A percentile compares a stretch with the other conserved stretches of the same genome.
These are phyloP conservation scores for Cordyceps sp. DNA, from an alignment of 2,329 filamentous ascomycete genomes.

Conservation along the genomic window DNA sequence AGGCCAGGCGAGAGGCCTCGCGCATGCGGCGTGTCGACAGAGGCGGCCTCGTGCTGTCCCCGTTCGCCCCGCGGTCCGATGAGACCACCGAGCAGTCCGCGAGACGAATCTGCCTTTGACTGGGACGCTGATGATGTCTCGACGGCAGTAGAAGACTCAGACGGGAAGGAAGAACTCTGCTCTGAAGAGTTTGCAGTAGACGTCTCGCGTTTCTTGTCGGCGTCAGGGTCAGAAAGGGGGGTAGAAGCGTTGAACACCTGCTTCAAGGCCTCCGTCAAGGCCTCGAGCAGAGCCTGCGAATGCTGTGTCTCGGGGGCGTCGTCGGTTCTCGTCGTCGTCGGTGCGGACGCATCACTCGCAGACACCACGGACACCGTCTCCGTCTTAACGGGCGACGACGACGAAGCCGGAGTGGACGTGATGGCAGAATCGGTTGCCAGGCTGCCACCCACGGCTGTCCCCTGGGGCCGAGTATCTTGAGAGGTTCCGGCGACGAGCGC, in stretches of 20 bases:
- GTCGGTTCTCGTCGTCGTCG: neutral
- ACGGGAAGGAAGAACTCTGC: neutral
- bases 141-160: too few relatives aligned
- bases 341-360: neutral
- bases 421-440: too few relatives aligned
- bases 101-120: too few relatives aligned
- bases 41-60: neutral
- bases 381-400: neutral
- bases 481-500: too few relatives aligned
- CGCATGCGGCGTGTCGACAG: neutral
- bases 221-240: neutral
- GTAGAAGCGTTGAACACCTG: slow-evolving; percentile 1
- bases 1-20: neutral
- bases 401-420: too few relatives aligned
- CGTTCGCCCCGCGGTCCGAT: neutral
- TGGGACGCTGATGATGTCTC: too few relatives aligned
- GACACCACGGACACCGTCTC: neutral
- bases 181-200: neutral
- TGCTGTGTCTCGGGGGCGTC: neutral
- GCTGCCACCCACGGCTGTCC: too few relatives aligned
- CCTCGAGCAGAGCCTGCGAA: slow-evolving; percentile 2
- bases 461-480: too few relatives aligned
- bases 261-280: slow-evolving; percentile 6
- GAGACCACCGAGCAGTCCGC: too few relatives aligned
- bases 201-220: neutral